phyloP scores from a whole-genome alignment of 768 basidiomycete species.

The Pleurotus giganteus region DNA sequence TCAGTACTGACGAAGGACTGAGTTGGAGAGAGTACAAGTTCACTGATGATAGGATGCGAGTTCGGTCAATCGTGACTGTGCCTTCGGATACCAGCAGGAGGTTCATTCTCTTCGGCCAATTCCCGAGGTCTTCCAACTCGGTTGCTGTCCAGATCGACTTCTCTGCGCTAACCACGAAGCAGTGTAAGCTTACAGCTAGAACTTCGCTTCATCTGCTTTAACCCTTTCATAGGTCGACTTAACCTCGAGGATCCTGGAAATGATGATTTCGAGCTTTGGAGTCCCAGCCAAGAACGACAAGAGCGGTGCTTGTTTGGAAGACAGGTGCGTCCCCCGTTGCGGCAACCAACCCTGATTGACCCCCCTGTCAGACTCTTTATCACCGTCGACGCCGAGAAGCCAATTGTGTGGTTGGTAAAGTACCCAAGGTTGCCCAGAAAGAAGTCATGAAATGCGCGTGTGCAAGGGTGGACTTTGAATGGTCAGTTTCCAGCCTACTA shows the following conservation, averaged over 20 bases:
- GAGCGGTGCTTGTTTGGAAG: slow-evolving; percentile 92
- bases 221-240: slow-evolving; percentile 54
- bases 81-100: slow-evolving; percentile 87
- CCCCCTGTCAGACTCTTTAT: slow-evolving; percentile 67
- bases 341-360: no score
- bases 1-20: slow-evolving; percentile 86
- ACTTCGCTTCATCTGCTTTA: not conserved
- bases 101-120: slow-evolving; percentile 81
- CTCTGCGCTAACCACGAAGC: slow-evolving; percentile 62
- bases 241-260: slow-evolving; percentile 66
- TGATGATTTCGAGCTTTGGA: slow-evolving; percentile 98
- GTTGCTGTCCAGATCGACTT: slow-evolving; percentile 91
- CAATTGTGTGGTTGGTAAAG: slow-evolving; percentile 83
- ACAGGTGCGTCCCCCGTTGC: slow-evolving; percentile 73
- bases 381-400: slow-evolving; percentile 79
- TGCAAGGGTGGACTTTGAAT: slow-evolving; percentile 81
- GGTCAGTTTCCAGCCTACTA: slow-evolving; percentile 48
- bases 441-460: slow-evolving; percentile 76
- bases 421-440: slow-evolving; percentile 47
- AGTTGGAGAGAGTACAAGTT: slow-evolving; percentile 90
- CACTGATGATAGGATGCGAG: slow-evolving; percentile 66
- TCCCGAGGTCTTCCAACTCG: slow-evolving; percentile 43
- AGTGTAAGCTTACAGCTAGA: slow-evolving; percentile 54
- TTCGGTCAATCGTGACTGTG: slow-evolving; percentile 81
- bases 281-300: slow-evolving; percentile 84